Conservation (phyloP, 768 basidiomycete species). For the Trametes punicea region DNA sequence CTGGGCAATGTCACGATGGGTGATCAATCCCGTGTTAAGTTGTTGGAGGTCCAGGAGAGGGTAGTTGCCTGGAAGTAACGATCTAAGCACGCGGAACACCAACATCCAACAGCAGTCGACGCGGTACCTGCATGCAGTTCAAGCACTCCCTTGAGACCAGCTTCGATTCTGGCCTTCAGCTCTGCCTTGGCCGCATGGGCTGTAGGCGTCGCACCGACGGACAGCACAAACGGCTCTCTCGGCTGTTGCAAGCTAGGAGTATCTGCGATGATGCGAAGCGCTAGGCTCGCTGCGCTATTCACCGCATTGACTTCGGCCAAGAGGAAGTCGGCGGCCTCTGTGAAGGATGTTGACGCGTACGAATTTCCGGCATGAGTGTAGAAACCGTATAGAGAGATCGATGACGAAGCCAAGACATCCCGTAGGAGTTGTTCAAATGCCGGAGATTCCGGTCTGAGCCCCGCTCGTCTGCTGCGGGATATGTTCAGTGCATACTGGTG, state of each 20-base stretch:
- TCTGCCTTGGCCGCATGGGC: slow-evolving; percentile 71
- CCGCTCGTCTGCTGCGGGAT: slow-evolving; percentile 61
- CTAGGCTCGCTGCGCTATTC: slow-evolving; percentile 58
- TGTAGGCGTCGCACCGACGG: slow-evolving; percentile 85
- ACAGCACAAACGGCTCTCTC: slow-evolving; percentile 59
- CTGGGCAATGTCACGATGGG: slow-evolving; percentile 55
- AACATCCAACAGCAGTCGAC: background rate
- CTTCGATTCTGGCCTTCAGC: slow-evolving; percentile 44
- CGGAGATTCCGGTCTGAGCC: slow-evolving; percentile 51
- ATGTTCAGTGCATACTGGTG: slow-evolving; percentile 14
- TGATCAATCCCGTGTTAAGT: slow-evolving; percentile 66
- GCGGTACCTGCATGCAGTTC: slow-evolving; percentile 71
- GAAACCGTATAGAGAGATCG: slow-evolving; percentile 71
- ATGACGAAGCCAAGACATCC: slow-evolving; percentile 49
- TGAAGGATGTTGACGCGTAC: slow-evolving; percentile 69
- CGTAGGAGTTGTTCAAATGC: slow-evolving; percentile 55
- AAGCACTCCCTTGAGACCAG: slow-evolving; percentile 33
- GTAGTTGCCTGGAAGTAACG: slow-evolving; percentile 61
- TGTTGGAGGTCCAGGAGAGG: slow-evolving; percentile 84
- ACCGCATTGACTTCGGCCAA: slow-evolving; percentile 69
- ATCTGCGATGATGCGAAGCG: slow-evolving; percentile 43
- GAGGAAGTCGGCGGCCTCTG: slow-evolving; percentile 63
- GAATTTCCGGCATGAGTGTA: slow-evolving; percentile 78
- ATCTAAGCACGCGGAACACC: background rate
- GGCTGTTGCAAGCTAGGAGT: slow-evolving; percentile 33